Conservation (phyloP, 768 basidiomycete species). For the Paxillus rubicundulus region DNA sequence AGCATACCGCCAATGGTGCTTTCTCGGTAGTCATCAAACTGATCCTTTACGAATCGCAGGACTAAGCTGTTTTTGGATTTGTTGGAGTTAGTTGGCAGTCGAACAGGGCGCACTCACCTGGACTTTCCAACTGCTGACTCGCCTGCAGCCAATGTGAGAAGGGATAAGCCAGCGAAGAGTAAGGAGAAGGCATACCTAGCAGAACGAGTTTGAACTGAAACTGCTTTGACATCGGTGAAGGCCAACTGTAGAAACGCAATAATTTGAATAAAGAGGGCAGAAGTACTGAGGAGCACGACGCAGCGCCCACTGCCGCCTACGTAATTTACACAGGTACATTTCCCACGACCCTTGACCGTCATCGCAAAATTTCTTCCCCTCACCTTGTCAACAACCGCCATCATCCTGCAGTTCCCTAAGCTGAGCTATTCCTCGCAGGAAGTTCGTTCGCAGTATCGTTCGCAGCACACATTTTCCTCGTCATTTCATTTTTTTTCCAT, state of each 20-base stretch:
- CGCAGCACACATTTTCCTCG: slow-evolving; percentile 17
- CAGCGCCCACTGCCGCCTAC: slow-evolving; percentile 18
- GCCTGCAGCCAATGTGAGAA: slow-evolving; percentile 46
- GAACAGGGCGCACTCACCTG: slow-evolving; percentile 47
- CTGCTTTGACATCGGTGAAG: slow-evolving; percentile 79
- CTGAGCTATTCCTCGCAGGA: slow-evolving; percentile 25
- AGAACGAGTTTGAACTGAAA: slow-evolving; percentile 96
- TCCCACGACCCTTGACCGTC: slow-evolving; percentile 24
- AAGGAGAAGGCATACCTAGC: slow-evolving; percentile 56
- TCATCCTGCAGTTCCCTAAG: slow-evolving; percentile 25
- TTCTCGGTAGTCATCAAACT: slow-evolving; percentile 91
- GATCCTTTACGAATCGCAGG: slow-evolving; percentile 92
- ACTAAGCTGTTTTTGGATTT: slow-evolving; percentile 62
- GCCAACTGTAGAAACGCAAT: slow-evolving; percentile 22
- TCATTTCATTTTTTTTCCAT: slow-evolving; percentile 17
- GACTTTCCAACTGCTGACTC: slow-evolving; percentile 98
- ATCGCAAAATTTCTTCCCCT: slow-evolving; percentile 33
- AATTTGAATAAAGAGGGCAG: slow-evolving; percentile 20
- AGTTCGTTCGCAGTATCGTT: slow-evolving; percentile 20
- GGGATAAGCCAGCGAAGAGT: neutral
- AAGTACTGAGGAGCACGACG: slow-evolving; percentile 10
- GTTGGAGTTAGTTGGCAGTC: slow-evolving; percentile 24
- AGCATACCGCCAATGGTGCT: slow-evolving; percentile 85
- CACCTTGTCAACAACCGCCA: slow-evolving; percentile 36
- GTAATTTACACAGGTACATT: slow-evolving; percentile 16